These are phyloP conservation scores for Hydrangea macrophylla DNA, from an alignment of 148 eudicot species.

Conservation along the genomic window DNA sequence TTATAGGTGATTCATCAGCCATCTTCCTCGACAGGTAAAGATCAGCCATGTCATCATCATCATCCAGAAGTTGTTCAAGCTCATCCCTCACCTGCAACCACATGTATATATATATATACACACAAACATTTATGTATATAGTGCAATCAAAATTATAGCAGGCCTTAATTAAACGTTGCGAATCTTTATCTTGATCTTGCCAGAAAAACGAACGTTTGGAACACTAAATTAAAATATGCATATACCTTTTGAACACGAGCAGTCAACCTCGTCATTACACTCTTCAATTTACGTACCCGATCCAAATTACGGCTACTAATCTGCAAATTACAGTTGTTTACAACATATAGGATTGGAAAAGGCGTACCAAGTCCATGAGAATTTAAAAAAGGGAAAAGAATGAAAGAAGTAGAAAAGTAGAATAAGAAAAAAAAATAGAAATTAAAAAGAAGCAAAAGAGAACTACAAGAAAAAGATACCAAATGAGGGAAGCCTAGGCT, in stretches of 20 bases:
- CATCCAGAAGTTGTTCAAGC: constrained; percentile 75
- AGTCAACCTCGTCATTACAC: constrained; percentile 78
- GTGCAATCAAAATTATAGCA: neutral
- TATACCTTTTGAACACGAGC: constrained; percentile 80
- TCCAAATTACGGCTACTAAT: constrained; percentile 79
- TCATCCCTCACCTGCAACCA: constrained; percentile 69
- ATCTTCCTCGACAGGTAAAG: constrained; percentile 69
- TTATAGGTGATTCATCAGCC: constrained; percentile 46
- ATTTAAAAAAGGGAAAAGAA: too few species aligned
- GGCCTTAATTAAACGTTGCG: neutral
- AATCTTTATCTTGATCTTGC: too few species aligned
- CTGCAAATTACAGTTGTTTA: constrained; percentile 26
- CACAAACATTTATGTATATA: too few species aligned
- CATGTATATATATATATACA: constrained; percentile 3
- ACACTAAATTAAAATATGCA: neutral
- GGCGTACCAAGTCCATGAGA: neutral
- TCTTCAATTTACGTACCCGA: constrained; percentile 73
- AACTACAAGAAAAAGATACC: neutral
- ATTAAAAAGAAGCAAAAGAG: neutral
- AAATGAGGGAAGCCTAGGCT: neutral
- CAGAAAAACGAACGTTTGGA: too few species aligned
- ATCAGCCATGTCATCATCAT: constrained; percentile 80
- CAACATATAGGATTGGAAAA: neutral
- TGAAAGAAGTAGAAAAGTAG: too few species aligned
- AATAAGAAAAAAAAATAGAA: too few species aligned